Evolutionary conservation across 768 basidiomycete genomes (phyloP).

Genomic region (Calocera viscosa): DNA sequence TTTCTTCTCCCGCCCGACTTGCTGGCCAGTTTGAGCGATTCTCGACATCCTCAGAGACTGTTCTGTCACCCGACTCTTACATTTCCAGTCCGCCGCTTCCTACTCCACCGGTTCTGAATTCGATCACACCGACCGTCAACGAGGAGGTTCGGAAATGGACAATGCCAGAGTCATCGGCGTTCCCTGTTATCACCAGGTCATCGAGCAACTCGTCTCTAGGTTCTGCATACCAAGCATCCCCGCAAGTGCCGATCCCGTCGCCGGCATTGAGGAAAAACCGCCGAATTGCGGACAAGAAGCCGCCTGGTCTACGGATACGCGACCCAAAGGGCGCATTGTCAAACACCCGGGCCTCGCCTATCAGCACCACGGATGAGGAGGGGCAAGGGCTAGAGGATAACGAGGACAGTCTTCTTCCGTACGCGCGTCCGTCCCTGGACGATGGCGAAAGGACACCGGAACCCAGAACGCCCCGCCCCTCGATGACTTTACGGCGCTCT

Average conservation of each 20-base stretch:
- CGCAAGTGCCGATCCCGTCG: not conserved
- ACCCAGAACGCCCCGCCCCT: not conserved
- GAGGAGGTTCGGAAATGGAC: not conserved
- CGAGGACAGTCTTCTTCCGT: not conserved
- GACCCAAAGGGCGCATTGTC: not conserved
- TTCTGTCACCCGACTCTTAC: not conserved
- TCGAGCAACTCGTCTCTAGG: not conserved
- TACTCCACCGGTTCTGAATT: not conserved
- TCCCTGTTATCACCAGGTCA: not conserved
- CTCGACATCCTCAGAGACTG: not conserved
- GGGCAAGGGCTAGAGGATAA: not conserved
- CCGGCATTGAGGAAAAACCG: not conserved
- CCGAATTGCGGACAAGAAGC: not conserved
- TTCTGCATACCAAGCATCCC: not conserved
- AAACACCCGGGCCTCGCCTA: not conserved
- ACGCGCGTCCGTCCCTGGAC: not conserved
- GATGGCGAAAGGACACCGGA: not conserved
- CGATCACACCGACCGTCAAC: not conserved
- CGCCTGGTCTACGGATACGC: not conserved
- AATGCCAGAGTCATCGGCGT: not conserved
- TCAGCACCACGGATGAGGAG: not conserved
- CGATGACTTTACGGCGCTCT: not conserved
- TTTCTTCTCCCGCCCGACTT: not conserved
- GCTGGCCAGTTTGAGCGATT: not conserved
- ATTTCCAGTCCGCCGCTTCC: not conserved